phyloP scores from a whole-genome alignment of 805 yeast genomes.

The Candida ovalis region DNA sequence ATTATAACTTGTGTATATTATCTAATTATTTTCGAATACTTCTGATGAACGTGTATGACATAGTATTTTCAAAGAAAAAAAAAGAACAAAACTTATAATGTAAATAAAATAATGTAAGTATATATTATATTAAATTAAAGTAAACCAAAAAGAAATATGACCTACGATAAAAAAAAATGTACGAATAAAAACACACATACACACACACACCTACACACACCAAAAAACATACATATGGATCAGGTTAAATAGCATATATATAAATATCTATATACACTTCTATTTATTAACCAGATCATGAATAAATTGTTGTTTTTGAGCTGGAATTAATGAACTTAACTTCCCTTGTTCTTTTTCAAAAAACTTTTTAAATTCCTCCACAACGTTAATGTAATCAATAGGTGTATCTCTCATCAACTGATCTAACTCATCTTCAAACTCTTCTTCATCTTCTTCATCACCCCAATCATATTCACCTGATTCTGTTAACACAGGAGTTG shows the following conservation, averaged over 20 bases:
- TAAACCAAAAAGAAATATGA: background rate
- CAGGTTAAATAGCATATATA: background rate
- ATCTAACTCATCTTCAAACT: slow-evolving; percentile 27
- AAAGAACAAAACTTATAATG: background rate
- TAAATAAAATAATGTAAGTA: background rate
- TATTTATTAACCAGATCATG: slow-evolving; percentile 8
- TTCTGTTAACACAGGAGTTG: slow-evolving; percentile 30
- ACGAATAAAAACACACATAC: background rate
- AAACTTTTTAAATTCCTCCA: slow-evolving; percentile 28
- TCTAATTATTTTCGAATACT: background rate
- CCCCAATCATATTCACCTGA: slow-evolving; percentile 29
- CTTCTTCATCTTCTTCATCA: slow-evolving; percentile 17
- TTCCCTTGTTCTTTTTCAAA: slow-evolving; percentile 15
- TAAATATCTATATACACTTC: background rate
- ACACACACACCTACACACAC: too few relatives aligned
- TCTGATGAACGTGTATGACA: background rate
- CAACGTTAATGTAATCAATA: slow-evolving; percentile 30
- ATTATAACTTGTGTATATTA: background rate
- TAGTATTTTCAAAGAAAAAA: background rate
- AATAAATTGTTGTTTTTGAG: slow-evolving; percentile 20
- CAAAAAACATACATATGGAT: too few relatives aligned
- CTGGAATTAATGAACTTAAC: slow-evolving; percentile 8
- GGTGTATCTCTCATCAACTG: slow-evolving; percentile 31
- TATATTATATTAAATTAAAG: slow-evolving; percentile 3
- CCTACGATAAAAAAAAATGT: background rate